phyloP scores from a whole-genome alignment of 257 asterid genomes.

The Eucommia ulmoides region DNA sequence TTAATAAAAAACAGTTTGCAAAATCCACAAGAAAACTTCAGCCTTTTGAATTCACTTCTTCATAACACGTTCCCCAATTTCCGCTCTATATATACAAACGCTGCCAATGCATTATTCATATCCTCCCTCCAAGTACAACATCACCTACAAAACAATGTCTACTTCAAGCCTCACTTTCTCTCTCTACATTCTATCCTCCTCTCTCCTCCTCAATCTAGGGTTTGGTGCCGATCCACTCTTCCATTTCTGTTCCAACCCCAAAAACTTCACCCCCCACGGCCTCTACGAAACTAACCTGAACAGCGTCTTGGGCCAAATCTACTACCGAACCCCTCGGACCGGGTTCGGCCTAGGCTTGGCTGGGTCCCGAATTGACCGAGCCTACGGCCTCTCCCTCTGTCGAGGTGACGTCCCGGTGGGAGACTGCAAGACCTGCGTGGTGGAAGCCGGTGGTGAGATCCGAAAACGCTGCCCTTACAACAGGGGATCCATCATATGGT shows the following conservation, averaged over 20 bases:
- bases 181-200: too few species aligned
- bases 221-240: slow-evolving; percentile 16
- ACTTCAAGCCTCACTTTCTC: too few species aligned
- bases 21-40: too few species aligned
- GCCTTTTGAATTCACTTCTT: too few species aligned
- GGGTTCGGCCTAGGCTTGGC: slow-evolving; percentile 18
- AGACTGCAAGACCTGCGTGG: slow-evolving; percentile 21
- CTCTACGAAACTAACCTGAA: slow-evolving; percentile 15
- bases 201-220: too few species aligned
- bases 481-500: slow-evolving; percentile 30
- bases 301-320: slow-evolving; percentile 12
- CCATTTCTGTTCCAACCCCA: slow-evolving; percentile 21
- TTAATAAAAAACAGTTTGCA: too few species aligned
- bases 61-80: too few species aligned
- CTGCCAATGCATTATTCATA: too few species aligned
- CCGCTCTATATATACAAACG: too few species aligned
- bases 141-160: too few species aligned
- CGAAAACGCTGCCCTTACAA: slow-evolving; percentile 16
- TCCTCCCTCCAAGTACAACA: too few species aligned
- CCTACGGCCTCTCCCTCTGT: slow-evolving; percentile 27
- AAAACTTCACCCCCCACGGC: slow-evolving; percentile 18
- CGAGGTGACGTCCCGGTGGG: slow-evolving; percentile 21
- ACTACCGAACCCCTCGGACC: slow-evolving; percentile 23
- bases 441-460: slow-evolving; percentile 17
- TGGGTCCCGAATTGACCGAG: slow-evolving; percentile 13